Evolutionary conservation across 805 yeast species (phyloP).

Genomic region (Maudiozyma turicensis): DNA sequence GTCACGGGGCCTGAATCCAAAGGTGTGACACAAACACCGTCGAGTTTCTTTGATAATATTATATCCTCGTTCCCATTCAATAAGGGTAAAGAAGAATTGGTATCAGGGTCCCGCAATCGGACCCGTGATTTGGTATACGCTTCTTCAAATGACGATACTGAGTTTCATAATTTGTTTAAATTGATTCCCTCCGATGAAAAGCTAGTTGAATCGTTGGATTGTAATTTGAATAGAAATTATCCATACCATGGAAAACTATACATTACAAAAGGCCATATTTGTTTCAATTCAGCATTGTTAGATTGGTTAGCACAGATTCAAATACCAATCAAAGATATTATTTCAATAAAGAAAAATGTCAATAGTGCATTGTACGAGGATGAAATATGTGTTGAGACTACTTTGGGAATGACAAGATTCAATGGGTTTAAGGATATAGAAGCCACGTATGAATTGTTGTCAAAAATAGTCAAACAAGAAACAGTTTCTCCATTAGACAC

Average conservation of each 20-base stretch:
- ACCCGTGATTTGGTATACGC: slow-evolving; percentile 41
- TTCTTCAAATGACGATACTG: slow-evolving; percentile 48
- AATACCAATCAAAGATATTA: slow-evolving; percentile 61
- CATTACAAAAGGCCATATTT: slow-evolving; percentile 64
- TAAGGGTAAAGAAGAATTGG: slow-evolving; percentile 4
- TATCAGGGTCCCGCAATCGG: background rate
- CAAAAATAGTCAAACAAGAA: slow-evolving; percentile 43
- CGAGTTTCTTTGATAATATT: slow-evolving; percentile 17
- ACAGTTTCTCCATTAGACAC: background rate
- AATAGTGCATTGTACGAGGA: slow-evolving; percentile 40
- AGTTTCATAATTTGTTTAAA: slow-evolving; percentile 68
- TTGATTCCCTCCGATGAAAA: slow-evolving; percentile 58
- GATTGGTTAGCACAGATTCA: slow-evolving; percentile 87
- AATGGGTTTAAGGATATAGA: slow-evolving; percentile 85
- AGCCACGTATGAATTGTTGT: slow-evolving; percentile 57
- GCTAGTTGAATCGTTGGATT: slow-evolving; percentile 74
- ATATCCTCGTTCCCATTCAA: slow-evolving; percentile 11
- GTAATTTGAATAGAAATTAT: slow-evolving; percentile 83
- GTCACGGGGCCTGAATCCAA: background rate
- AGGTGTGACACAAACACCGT: background rate
- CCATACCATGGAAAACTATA: slow-evolving; percentile 81
- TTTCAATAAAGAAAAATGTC: slow-evolving; percentile 51
- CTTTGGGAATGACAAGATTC: slow-evolving; percentile 58
- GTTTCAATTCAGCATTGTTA: slow-evolving; percentile 70
- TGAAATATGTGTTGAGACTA: slow-evolving; percentile 67